Evolutionary conservation across 192 early-diverging fungal species (phyloP).

Genomic region (Gigaspora rosea): DNA sequence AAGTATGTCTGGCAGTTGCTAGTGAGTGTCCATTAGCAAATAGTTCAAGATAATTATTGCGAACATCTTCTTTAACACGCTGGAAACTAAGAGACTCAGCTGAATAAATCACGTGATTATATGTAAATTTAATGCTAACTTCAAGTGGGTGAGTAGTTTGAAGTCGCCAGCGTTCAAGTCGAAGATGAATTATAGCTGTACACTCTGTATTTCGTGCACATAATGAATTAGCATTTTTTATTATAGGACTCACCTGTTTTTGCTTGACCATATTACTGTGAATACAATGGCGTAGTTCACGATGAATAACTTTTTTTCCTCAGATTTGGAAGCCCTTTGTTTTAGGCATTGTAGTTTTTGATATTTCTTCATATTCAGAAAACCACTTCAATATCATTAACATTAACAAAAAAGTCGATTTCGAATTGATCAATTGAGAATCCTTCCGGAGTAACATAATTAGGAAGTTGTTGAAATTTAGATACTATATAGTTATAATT

Average conservation of each 20-base stretch:
- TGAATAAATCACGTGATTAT: slow-evolving; percentile 2
- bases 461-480: too few species aligned
- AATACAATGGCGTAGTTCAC: too few species aligned
- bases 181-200: background rate
- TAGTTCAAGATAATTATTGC: background rate
- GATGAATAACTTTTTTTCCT: too few species aligned
- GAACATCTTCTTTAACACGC: background rate
- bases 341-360: too few species aligned
- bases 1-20: background rate
- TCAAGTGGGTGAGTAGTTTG: background rate
- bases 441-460: too few species aligned
- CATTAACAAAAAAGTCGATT: too few species aligned
- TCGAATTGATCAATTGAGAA: too few species aligned
- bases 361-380: too few species aligned
- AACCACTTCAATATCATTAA: too few species aligned
- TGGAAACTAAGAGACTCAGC: slow-evolving; percentile 3
- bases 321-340: too few species aligned
- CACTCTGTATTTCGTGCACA: background rate
- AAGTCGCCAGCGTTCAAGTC: background rate
- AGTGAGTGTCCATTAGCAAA: background rate
- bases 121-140: slow-evolving; percentile 4
- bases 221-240: background rate
- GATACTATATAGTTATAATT: too few species aligned
- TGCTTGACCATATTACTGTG: slow-evolving; percentile 3
- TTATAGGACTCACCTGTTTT: slow-evolving; percentile 6